Conservation (phyloP, 1,139 yeast genomes). For the Maudiozyma humilis region DNA sequence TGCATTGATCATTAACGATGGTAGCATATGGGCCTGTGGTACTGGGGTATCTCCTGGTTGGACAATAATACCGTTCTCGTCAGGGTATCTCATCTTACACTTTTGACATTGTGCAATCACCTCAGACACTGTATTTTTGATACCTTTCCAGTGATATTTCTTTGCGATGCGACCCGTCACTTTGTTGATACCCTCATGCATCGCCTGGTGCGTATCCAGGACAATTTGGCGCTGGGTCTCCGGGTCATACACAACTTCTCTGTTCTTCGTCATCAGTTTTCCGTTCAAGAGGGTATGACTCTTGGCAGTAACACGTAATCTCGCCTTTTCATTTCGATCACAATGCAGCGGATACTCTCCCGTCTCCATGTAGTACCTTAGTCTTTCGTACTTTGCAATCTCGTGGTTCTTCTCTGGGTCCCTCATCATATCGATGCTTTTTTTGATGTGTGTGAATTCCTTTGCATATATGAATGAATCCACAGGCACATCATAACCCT, state of each 20-base stretch:
- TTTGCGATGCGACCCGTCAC: constrained; percentile 74
- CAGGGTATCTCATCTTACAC: constrained; percentile 46
- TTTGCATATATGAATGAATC: constrained; percentile 73
- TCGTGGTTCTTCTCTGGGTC: constrained; percentile 25
- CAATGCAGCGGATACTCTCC: constrained; percentile 82
- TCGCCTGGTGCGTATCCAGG: constrained; percentile 55
- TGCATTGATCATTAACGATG: constrained; percentile 13
- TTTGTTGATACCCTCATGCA: constrained; percentile 86
- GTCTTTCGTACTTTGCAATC: constrained; percentile 52
- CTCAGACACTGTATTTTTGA: constrained; percentile 77
- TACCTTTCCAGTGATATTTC: constrained; percentile 82
- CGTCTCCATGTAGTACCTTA: constrained; percentile 69
- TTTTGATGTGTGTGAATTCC: constrained; percentile 35
- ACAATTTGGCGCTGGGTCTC: constrained; percentile 68
- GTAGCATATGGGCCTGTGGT: constrained; percentile 28
- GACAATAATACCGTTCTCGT: constrained; percentile 27
- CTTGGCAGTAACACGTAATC: constrained; percentile 74
- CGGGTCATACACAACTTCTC: constrained; percentile 75
- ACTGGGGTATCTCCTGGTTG: constrained; percentile 18
- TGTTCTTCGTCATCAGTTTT: constrained; percentile 64
- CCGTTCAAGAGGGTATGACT: constrained; percentile 68
- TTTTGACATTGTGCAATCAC: constrained; percentile 70
- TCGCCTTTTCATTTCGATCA: constrained; percentile 73
- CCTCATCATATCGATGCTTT: constrained; percentile 26
- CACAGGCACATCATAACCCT: constrained; percentile 74